Evolutionary conservation across 148 eudicot species (phyloP).

Genomic region (Rheum nobile): DNA sequence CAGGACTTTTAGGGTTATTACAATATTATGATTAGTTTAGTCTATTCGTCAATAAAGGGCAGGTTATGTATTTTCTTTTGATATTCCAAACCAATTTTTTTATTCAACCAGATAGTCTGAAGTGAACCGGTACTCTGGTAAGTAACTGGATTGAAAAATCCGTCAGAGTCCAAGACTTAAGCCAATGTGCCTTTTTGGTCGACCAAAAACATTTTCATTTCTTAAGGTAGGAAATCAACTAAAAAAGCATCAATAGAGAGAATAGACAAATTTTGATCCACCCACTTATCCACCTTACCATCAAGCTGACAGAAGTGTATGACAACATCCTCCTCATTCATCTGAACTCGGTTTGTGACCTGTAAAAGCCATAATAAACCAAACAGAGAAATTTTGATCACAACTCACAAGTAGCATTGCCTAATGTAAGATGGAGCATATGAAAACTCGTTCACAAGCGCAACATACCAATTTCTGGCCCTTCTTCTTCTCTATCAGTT

Average conservation of each 20-base stretch:
- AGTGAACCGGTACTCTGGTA: too few species aligned
- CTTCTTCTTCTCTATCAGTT: slow-evolving; percentile 33
- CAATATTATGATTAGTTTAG: too few species aligned
- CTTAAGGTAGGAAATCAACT: not conserved
- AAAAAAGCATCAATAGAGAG: not conserved
- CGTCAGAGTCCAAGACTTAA: too few species aligned
- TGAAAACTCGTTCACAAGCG: too few species aligned
- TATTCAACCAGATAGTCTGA: too few species aligned
- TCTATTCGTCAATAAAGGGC: too few species aligned
- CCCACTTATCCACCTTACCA: slow-evolving; percentile 32
- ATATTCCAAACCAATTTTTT: too few species aligned
- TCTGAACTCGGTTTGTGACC: slow-evolving; percentile 55
- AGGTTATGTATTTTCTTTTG: too few species aligned
- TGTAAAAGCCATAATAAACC: slow-evolving; percentile 13
- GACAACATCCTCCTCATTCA: slow-evolving; percentile 82
- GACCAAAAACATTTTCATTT: too few species aligned
- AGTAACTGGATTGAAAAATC: too few species aligned
- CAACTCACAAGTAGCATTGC: not conserved
- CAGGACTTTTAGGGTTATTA: too few species aligned
- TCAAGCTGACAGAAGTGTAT: too few species aligned
- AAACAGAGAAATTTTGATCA: not conserved
- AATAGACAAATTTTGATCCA: not conserved
- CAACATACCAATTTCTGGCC: slow-evolving; percentile 49
- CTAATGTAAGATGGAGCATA: not conserved
- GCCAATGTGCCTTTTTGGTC: not conserved